Evolutionary conservation across 768 basidiomycete genomes (phyloP).

Genomic region (Suillus subluteus): DNA sequence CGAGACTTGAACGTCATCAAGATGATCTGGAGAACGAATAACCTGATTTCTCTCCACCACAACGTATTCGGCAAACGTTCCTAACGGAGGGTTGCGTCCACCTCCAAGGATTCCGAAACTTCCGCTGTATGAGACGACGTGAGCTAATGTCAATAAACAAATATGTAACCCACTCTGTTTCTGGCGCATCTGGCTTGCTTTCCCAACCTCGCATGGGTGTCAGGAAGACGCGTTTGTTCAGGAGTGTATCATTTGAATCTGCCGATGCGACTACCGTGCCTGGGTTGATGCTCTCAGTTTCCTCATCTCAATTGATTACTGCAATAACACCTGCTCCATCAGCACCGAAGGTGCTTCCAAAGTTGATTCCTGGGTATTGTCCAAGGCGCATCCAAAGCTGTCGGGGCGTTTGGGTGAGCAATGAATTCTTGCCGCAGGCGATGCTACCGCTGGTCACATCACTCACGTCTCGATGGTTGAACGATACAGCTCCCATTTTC

Average conservation of each 20-base stretch:
- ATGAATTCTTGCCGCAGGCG: not conserved
- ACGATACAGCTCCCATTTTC: conserved; percentile 67
- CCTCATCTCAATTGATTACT: not conserved
- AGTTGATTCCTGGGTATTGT: conserved; percentile 62
- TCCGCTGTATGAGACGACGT: conserved; percentile 14
- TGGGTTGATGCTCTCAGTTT: conserved; percentile 27
- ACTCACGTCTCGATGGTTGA: conserved; percentile 77
- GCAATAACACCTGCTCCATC: conserved; percentile 67
- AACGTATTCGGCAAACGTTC: conserved; percentile 79
- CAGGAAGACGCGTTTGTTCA: conserved; percentile 74
- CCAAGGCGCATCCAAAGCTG: conserved; percentile 79
- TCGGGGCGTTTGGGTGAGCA: conserved; percentile 7
- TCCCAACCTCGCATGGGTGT: conserved; percentile 81
- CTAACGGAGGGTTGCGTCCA: conserved; percentile 51
- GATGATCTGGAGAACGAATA: conserved; percentile 64
- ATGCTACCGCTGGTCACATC: not conserved
- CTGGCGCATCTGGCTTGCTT: conserved; percentile 62
- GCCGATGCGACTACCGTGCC: conserved; percentile 66
- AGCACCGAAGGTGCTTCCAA: conserved; percentile 65
- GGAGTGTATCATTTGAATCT: conserved; percentile 54
- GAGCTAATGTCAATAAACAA: not conserved
- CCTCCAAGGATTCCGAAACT: conserved; percentile 76
- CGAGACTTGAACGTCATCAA: conserved; percentile 68
- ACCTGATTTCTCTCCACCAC: conserved; percentile 73
- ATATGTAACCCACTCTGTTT: conserved; percentile 50